Percentiles rank a stretch among this genome's conserved stretches.
Evolutionary conservation across 1,284 basidiomycete species (phyloP).

Genomic region (Kwoniella shivajii): DNA sequence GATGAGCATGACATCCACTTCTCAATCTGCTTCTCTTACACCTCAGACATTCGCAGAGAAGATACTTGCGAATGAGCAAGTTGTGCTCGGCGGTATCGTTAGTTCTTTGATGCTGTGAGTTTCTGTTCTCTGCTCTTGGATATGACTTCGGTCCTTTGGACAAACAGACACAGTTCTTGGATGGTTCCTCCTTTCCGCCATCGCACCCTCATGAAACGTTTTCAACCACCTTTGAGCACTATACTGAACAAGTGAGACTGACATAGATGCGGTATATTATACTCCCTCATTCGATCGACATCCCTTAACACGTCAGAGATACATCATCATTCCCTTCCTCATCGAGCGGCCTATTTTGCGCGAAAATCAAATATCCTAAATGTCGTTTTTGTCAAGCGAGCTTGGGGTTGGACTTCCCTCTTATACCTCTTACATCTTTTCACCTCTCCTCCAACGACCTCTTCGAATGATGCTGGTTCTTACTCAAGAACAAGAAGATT

Average conservation of each 20-base stretch:
- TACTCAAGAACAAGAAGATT: conserved; percentile 57
- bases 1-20: conserved; percentile 33
- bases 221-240: too few species aligned
- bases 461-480: conserved; percentile 39
- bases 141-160: too few species aligned
- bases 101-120: conserved; percentile 34
- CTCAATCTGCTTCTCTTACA: conserved; percentile 19
- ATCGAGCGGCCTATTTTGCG: conserved; percentile 67
- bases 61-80: conserved; percentile 5
- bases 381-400: conserved; percentile 81
- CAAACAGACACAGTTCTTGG: too few species aligned
- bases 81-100: conserved; percentile 20
- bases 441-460: conserved; percentile 56
- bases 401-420: conserved; percentile 86
- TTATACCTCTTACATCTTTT: conserved; percentile 61
- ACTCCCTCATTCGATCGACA: conserved; percentile 64
- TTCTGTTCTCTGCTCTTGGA: background rate
- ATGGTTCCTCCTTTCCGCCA: background rate
- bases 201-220: too few species aligned
- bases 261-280: conserved; percentile 39
- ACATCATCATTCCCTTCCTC: conserved; percentile 55
- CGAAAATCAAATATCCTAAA: conserved; percentile 82
- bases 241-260: background rate
- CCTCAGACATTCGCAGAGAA: conserved; percentile 10
- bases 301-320: conserved; percentile 57